Base-by-base conservation (phyloP, 2,329 filamentous ascomycete species). In the Catunica adiposa region DNA sequence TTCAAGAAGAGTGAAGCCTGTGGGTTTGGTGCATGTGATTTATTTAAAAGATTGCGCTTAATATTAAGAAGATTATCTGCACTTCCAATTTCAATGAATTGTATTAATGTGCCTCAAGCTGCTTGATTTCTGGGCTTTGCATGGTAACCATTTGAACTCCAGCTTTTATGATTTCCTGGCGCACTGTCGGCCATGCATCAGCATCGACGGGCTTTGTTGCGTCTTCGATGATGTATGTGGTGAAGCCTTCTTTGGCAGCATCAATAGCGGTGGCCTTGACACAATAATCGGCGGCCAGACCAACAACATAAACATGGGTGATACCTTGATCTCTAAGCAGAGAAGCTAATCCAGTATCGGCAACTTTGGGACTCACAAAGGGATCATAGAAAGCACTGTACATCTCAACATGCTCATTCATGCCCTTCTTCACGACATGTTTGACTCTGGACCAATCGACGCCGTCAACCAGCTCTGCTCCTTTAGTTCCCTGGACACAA, bases 341-440 rank as follows among this genome's bases (percentile, higher is more conserved):
- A 1, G 64, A 69, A 1, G 74, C 76, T 25, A 97, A 71, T 14
- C 82, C 81, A 63, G 78, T 82, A 62, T 82, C 79, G 25, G 71
- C 71, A 14, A 84, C 71, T 31, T 69, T 70, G 1, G 81, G 80
- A 4, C 74, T 73, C 40, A 68, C 68, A 62, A 96, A 90, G 0
- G 86, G 85, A 64, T 89, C 86, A 59, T 83, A 83, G 63, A 98
- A 97, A 0, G 84, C 89, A 59, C 84, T 90, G 69, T 96, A 97
- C 85, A 96, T 95, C 69, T 98, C 92, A 1, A 95, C 78, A 47
- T 77, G 72, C 47, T 73, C 66, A 64, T 88, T 76, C 64, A 74
- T 77, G 9, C 92, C 92, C 71, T 98, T 98, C 61, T 85, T 77
- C 14, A 96, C 70, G 26, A 88, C 71, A 37, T 68, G 62, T 61